Percentiles rank a stretch among this genome's conserved stretches.
Conservation (phyloP, 1,284 basidiomycete genomes). For the Veloboletus limbatus region DNA sequence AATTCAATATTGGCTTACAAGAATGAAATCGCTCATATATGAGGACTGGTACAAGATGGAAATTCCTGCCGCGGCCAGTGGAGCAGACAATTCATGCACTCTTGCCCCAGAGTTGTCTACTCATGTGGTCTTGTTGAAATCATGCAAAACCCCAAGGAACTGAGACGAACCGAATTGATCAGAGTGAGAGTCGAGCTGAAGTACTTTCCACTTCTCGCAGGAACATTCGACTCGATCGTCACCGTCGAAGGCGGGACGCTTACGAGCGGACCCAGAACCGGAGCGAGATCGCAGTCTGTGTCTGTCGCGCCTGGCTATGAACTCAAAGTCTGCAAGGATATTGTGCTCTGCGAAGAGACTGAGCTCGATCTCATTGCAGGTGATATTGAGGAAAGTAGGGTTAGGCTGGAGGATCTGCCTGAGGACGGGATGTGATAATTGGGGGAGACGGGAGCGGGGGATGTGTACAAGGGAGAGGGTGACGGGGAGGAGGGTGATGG, state of each 20-base stretch:
- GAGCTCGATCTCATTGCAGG: constrained; percentile 73
- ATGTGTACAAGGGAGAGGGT: constrained; percentile 70
- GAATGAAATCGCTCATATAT: constrained; percentile 82
- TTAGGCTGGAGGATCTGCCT: constrained; percentile 64
- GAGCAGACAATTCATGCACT: constrained; percentile 75
- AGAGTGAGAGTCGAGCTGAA: constrained; percentile 73
- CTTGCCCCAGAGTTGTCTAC: constrained; percentile 69
- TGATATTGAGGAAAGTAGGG: constrained; percentile 69
- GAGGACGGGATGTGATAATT: constrained; percentile 60
- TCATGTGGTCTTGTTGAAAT: constrained; percentile 7
- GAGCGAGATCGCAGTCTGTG: constrained; percentile 42
- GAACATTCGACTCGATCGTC: constrained; percentile 63
- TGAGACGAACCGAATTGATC: constrained; percentile 55
- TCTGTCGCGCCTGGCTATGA: constrained; percentile 57
- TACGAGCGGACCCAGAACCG: constrained; percentile 36
- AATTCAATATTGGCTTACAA: constrained; percentile 45
- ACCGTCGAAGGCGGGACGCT: constrained; percentile 24
- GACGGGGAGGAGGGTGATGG: constrained; percentile 66
- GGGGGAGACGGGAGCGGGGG: constrained; percentile 58
- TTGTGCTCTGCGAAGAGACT: constrained; percentile 66
- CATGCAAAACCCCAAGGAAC: neutral
- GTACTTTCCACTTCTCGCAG: constrained; percentile 68
- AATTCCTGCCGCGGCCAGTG: constrained; percentile 75
- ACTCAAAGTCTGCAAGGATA: constrained; percentile 57
- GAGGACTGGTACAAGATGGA: constrained; percentile 84